phyloP scores from a whole-genome alignment of 2,329 filamentous ascomycete genomes.

The Onygena corvina region DNA sequence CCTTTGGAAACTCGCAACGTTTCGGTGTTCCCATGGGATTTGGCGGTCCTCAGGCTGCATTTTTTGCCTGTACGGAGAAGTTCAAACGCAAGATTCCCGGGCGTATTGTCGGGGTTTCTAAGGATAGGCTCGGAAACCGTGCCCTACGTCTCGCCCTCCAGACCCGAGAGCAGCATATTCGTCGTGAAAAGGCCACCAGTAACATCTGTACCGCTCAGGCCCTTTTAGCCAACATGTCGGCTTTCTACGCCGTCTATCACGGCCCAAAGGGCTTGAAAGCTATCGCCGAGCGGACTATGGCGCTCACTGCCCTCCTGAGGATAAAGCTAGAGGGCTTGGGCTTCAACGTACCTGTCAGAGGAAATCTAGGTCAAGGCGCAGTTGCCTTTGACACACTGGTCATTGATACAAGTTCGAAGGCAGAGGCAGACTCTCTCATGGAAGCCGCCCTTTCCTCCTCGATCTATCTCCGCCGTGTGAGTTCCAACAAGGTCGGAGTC shows the following conservation, averaged over 20 bases:
- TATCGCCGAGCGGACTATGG: constrained; percentile 68
- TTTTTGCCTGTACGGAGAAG: constrained; percentile 84
- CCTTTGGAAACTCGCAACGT: constrained; percentile 82
- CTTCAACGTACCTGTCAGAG: constrained; percentile 49
- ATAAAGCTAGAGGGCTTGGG: constrained; percentile 51
- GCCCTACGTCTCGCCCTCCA: constrained; percentile 78
- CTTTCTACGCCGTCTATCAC: constrained; percentile 89
- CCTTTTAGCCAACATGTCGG: constrained; percentile 86
- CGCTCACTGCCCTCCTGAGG: constrained; percentile 58
- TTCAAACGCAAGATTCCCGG: constrained; percentile 92
- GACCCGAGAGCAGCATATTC: constrained; percentile 90
- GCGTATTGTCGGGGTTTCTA: constrained; percentile 78
- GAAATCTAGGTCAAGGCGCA: constrained; percentile 44
- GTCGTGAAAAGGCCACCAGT: constrained; percentile 90
- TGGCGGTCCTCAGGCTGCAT: constrained; percentile 90
- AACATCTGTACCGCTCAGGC: constrained; percentile 96
- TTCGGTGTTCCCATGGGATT: constrained; percentile 87
- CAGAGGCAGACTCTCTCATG: constrained; percentile 42
- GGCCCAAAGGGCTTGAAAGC: constrained; percentile 69
- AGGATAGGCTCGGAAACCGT: constrained; percentile 70
- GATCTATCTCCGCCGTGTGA: constrained; percentile 54
- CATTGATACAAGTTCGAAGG: constrained; percentile 44
- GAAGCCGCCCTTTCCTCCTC: constrained; percentile 40
- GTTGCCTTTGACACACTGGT: constrained; percentile 72
- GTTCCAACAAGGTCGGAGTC: constrained; percentile 52